These are phyloP conservation scores for Nidula niveotomentosa DNA, from an alignment of 1,284 basidiomycete genomes.

Conservation along the genomic window DNA sequence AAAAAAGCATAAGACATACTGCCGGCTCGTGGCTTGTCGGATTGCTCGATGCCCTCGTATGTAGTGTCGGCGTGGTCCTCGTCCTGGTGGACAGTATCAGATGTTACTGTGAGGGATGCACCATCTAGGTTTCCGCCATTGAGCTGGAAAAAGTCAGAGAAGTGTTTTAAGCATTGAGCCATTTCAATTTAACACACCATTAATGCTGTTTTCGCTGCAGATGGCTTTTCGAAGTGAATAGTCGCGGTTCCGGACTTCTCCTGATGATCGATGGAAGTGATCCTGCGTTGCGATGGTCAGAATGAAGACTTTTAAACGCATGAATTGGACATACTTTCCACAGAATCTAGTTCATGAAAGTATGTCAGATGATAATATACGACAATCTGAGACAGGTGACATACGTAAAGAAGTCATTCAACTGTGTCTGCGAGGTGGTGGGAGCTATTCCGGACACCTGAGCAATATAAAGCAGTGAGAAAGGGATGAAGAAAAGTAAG, in stretches of 20 bases:
- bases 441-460: constrained; percentile 68
- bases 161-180: neutral
- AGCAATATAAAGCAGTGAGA: neutral
- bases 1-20: constrained; percentile 41
- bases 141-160: constrained; percentile 38
- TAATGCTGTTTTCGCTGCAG: constrained; percentile 78
- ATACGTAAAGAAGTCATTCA: constrained; percentile 80
- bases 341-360: constrained; percentile 56
- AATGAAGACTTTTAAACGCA: neutral
- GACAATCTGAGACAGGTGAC: constrained; percentile 18
- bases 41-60: constrained; percentile 56
- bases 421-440: constrained; percentile 56
- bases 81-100: constrained; percentile 60
- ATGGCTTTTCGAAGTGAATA: constrained; percentile 74
- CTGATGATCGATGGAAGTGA: constrained; percentile 59
- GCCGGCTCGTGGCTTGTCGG: constrained; percentile 80
- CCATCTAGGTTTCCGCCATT: constrained; percentile 74
- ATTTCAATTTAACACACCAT: constrained; percentile 46
- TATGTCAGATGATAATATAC: constrained; percentile 9
- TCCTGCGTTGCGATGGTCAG: constrained; percentile 37
- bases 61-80: constrained; percentile 33
- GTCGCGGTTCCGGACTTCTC: constrained; percentile 40
- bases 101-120: constrained; percentile 57
- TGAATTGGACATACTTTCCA: constrained; percentile 52
- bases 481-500: neutral